Evolutionary conservation across 176 grass and related monocot genomes (phyloP).

Genomic region (Tuctoria greenei): DNA sequence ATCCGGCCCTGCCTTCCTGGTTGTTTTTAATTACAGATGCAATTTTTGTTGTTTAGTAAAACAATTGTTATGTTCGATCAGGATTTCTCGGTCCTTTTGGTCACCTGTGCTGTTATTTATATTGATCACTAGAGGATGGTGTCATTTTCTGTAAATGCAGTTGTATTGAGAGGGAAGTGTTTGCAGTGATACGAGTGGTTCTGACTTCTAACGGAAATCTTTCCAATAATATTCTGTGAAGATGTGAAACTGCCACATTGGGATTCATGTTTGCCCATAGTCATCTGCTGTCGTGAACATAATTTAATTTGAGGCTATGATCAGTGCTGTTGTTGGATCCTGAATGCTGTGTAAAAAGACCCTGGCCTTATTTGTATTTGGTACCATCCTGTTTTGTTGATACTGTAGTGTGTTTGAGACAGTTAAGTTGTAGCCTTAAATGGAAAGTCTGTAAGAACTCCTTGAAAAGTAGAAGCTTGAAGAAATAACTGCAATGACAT

Average conservation of each 20-base stretch:
- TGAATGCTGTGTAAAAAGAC: background rate
- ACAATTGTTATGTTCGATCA: background rate
- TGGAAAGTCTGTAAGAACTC: background rate
- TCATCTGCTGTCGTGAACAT: background rate
- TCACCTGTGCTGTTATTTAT: background rate
- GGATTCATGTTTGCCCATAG: background rate
- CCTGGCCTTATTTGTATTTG: background rate
- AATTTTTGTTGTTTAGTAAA: background rate
- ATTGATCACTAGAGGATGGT: constrained; percentile 6
- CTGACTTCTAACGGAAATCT: background rate
- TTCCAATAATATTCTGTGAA: background rate
- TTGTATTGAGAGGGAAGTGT: constrained; percentile 13
- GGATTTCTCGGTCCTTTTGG: background rate
- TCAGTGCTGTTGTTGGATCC: background rate
- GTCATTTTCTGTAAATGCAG: background rate
- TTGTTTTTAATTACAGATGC: background rate
- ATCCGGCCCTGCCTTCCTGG: too few species aligned
- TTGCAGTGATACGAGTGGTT: constrained; percentile 7
- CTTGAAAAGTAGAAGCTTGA: background rate
- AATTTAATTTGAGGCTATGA: background rate
- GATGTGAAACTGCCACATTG: background rate
- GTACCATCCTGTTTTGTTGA: too few species aligned
- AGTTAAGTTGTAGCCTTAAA: background rate
- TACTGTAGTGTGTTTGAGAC: too few species aligned
- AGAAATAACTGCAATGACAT: background rate